phyloP scores from a whole-genome alignment of 2,329 filamentous ascomycete species.

The Truncatella angustata region DNA sequence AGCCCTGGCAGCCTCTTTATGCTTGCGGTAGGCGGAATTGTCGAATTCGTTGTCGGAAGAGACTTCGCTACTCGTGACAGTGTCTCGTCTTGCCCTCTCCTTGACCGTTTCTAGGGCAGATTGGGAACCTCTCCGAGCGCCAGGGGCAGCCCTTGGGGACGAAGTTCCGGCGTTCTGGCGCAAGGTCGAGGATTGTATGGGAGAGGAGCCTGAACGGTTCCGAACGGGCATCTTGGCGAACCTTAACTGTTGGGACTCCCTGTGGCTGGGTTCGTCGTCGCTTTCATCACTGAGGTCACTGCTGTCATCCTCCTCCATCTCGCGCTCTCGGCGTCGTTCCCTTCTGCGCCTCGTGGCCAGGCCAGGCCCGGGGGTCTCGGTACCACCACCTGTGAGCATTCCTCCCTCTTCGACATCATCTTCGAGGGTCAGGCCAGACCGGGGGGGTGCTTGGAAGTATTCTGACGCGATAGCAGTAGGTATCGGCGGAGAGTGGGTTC shows the following conservation, averaged over 20 bases:
- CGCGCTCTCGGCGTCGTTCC: slow-evolving; percentile 63
- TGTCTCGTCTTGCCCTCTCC: slow-evolving; percentile 69
- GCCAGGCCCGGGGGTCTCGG: slow-evolving; percentile 67
- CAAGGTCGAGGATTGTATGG: slow-evolving; percentile 66
- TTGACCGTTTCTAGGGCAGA: slow-evolving; percentile 69
- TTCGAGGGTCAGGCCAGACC: slow-evolving; percentile 63
- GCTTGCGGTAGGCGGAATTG: slow-evolving; percentile 61
- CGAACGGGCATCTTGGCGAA: slow-evolving; percentile 95
- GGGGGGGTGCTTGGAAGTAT: slow-evolving; percentile 72
- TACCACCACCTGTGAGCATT: slow-evolving; percentile 66
- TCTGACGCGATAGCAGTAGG: slow-evolving; percentile 79
- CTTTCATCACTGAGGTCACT: slow-evolving; percentile 83
- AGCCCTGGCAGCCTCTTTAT: slow-evolving; percentile 59
- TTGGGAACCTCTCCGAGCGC: slow-evolving; percentile 64
- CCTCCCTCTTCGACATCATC: slow-evolving; percentile 72
- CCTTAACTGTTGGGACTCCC: slow-evolving; percentile 85
- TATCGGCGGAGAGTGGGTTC: slow-evolving; percentile 83
- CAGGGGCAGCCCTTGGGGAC: slow-evolving; percentile 46
- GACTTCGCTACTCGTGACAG: slow-evolving; percentile 78
- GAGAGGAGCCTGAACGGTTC: slow-evolving; percentile 83
- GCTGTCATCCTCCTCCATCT: slow-evolving; percentile 84
- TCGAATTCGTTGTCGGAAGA: slow-evolving; percentile 81
- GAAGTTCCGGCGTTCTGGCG: slow-evolving; percentile 50
- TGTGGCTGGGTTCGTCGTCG: slow-evolving; percentile 71
- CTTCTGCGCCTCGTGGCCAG: slow-evolving; percentile 65